A percentile compares a stretch with the other conserved stretches of the same genome.
Evolutionary conservation across 371 early-diverging fungal species (phyloP).

Genomic region (Saksenaea vasiformis): DNA sequence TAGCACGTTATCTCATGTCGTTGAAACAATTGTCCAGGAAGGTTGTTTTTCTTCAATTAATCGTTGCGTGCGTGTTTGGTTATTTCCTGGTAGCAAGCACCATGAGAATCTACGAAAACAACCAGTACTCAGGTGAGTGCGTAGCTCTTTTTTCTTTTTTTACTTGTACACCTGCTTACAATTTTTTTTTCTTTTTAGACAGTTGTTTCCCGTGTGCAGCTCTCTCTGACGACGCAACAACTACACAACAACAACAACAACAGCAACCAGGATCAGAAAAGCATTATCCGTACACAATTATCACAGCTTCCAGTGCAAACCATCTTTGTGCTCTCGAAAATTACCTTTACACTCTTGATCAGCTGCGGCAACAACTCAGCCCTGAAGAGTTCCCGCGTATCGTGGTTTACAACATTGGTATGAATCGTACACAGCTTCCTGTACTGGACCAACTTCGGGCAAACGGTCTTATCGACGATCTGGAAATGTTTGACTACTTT

Average conservation of each 20-base stretch:
- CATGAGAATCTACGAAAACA: background rate
- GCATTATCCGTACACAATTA: conserved; percentile 52
- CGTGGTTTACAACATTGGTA: conserved; percentile 54
- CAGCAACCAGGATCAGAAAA: background rate
- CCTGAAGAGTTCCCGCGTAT: conserved; percentile 41
- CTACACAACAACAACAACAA: too few species aligned
- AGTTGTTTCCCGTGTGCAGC: background rate
- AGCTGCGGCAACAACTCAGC: conserved; percentile 34
- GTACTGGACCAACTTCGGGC: conserved; percentile 42
- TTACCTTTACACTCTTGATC: conserved; percentile 56
- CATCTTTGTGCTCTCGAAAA: conserved; percentile 65
- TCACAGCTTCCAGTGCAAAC: conserved; percentile 64
- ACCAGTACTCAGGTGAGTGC: background rate
- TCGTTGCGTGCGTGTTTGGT: background rate
- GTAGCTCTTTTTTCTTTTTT: background rate
- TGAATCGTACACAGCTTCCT: conserved; percentile 52
- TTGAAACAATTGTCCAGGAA: conserved; percentile 6
- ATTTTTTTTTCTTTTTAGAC: background rate
- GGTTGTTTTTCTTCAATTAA: background rate
- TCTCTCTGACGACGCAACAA: background rate
- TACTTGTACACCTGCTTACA: background rate
- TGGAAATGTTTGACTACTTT: conserved; percentile 53
- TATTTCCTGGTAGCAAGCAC: background rate
- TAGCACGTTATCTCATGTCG: background rate
- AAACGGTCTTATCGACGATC: conserved; percentile 48